A percentile compares a stretch with the other conserved stretches of the same genome.
phyloP scores from a whole-genome alignment of 139 green algal species.

The Pleodorina starrii region DNA sequence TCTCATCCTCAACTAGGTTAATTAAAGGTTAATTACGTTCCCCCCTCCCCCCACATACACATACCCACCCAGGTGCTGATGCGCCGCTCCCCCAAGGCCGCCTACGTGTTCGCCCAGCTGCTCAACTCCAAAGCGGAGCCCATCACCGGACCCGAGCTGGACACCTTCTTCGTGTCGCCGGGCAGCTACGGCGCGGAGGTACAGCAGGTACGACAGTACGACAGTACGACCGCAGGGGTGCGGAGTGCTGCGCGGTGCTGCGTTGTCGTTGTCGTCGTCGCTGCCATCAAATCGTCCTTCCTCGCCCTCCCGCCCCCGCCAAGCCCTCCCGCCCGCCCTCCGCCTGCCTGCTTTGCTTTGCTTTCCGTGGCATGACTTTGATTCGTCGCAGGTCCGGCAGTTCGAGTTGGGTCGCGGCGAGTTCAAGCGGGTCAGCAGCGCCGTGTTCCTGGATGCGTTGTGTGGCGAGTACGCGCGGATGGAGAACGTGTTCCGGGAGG shows the following conservation, averaged over 20 bases:
- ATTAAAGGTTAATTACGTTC: too few relatives aligned
- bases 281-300: too few relatives aligned
- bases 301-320: too few relatives aligned
- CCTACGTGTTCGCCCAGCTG: constrained; percentile 59
- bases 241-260: too few relatives aligned
- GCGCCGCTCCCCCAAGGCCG: constrained; percentile 50
- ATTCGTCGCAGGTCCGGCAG: constrained; percentile 12
- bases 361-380: too few relatives aligned
- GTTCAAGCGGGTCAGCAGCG: constrained; percentile 25
- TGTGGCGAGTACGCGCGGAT: constrained; percentile 55
- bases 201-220: neutral
- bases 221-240: too few relatives aligned
- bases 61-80: constrained; percentile 44
- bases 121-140: constrained; percentile 30
- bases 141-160: constrained; percentile 10
- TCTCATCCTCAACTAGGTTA: too few relatives aligned
- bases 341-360: neutral
- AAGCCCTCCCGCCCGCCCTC: neutral
- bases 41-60: too few relatives aligned
- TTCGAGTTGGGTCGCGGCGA: constrained; percentile 2
- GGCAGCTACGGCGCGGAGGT: constrained; percentile 37
- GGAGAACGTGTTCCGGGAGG: constrained; percentile 36
- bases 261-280: too few relatives aligned
- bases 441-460: constrained; percentile 57
- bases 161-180: constrained; percentile 40